Percentiles rank a stretch among this genome's conserved stretches.
These are phyloP conservation scores for Poa annua DNA, from an alignment of 176 grass and related monocot species.

Conservation along the genomic window DNA sequence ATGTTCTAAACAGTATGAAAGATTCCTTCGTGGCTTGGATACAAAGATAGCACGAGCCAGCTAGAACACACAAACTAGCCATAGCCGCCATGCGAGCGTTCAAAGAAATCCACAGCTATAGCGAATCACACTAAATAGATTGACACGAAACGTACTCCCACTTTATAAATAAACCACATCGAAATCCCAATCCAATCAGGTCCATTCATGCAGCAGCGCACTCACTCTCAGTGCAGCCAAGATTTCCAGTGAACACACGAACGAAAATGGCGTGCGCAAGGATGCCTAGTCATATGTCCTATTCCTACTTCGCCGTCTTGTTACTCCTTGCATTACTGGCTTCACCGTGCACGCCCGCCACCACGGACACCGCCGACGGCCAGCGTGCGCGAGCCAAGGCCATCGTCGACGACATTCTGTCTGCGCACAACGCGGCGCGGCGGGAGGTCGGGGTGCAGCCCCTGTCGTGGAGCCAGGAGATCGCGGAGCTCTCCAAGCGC, in stretches of 20 bases:
- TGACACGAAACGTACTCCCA: not conserved
- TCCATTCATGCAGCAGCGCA: not conserved
- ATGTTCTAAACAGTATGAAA: slow-evolving; percentile 13
- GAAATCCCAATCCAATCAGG: not conserved
- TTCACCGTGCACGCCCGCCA: not conserved
- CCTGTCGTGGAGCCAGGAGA: slow-evolving; percentile 45
- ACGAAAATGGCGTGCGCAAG: not conserved
- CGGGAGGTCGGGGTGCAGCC: slow-evolving; percentile 45
- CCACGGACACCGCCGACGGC: not conserved
- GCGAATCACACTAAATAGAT: not conserved
- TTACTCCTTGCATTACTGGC: slow-evolving; percentile 17
- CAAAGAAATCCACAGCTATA: slow-evolving; percentile 14
- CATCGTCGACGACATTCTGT: slow-evolving; percentile 25
- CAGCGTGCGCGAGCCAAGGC: slow-evolving; percentile 22
- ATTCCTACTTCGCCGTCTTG: slow-evolving; percentile 1
- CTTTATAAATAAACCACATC: slow-evolving; percentile 8
- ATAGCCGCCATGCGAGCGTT: slow-evolving; percentile 39
- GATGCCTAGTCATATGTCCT: not conserved
- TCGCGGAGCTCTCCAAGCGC: slow-evolving; percentile 39
- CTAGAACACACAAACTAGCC: not conserved
- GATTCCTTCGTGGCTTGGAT: slow-evolving; percentile 24
- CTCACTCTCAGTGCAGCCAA: not conserved
- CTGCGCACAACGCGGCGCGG: slow-evolving; percentile 53
- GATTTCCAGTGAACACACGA: not conserved
- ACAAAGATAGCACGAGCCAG: not conserved